Conservation (phyloP, 495 filamentous ascomycete genomes). For the Penicillium flavigenum region DNA sequence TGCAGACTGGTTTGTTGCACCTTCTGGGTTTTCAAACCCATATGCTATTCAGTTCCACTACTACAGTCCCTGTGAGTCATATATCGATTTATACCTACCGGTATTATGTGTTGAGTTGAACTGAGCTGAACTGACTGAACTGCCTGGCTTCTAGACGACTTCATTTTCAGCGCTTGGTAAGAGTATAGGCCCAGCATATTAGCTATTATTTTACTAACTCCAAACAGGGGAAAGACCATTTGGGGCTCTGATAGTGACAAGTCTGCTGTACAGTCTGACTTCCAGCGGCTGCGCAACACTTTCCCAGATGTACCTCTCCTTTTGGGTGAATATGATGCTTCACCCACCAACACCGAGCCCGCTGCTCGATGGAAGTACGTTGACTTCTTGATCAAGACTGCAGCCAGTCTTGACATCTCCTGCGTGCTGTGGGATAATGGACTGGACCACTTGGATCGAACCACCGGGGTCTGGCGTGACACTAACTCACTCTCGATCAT, state of each 20-base stretch:
- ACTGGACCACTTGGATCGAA: constrained; percentile 41
- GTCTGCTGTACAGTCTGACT: constrained; percentile 47
- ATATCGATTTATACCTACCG: neutral
- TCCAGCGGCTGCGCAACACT: constrained; percentile 51
- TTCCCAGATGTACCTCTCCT: constrained; percentile 56
- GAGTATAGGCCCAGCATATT: neutral
- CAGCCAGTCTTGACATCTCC: constrained; percentile 45
- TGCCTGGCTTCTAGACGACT: constrained; percentile 36
- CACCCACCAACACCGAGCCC: constrained; percentile 48
- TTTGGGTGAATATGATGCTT: constrained; percentile 60
- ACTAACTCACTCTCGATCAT: constrained; percentile 47
- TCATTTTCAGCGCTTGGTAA: constrained; percentile 50
- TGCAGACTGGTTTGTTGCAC: constrained; percentile 52
- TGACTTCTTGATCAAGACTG: constrained; percentile 52
- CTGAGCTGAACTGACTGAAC: neutral
- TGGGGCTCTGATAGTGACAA: constrained; percentile 60
- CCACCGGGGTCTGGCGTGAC: constrained; percentile 50
- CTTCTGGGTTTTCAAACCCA: constrained; percentile 52
- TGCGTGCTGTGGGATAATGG: constrained; percentile 62
- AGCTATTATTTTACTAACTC: constrained; percentile 1
- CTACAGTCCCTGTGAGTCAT: constrained; percentile 55
- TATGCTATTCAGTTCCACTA: constrained; percentile 65
- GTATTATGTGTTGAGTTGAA: neutral
- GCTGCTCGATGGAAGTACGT: constrained; percentile 59
- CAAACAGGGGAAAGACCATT: constrained; percentile 54